Conservation (phyloP, 73 alveolate species). For the Uronychia binucleata region DNA sequence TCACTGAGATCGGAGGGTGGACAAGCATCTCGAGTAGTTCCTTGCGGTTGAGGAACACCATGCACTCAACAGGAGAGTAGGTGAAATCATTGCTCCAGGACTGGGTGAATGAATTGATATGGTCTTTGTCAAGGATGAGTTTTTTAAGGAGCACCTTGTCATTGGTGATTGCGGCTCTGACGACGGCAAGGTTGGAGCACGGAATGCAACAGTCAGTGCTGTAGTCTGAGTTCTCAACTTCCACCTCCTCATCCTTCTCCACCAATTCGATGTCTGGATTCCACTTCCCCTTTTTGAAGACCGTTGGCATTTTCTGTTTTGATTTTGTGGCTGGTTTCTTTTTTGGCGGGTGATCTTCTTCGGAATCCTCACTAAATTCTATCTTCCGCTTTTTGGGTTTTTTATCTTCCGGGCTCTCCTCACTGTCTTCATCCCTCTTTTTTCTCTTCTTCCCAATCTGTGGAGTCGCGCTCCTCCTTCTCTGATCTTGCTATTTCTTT, state of each 20-base stretch:
- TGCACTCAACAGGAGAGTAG: conserved; percentile 75
- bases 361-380: not conserved
- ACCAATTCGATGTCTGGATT: conserved; percentile 67
- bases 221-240: conserved; percentile 20
- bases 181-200: conserved; percentile 75
- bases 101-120: conserved; percentile 70
- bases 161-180: conserved; percentile 82
- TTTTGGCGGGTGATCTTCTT: too few relatives aligned
- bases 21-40: conserved; percentile 74
- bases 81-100: conserved; percentile 79
- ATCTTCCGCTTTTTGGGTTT: too few relatives aligned
- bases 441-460: conserved; percentile 25
- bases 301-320: conserved; percentile 68
- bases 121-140: conserved; percentile 61
- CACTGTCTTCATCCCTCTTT: not conserved
- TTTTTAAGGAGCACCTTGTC: conserved; percentile 64
- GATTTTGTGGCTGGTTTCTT: conserved; percentile 8
- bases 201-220: conserved; percentile 64
- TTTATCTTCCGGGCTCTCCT: not conserved
- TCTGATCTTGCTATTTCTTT: not conserved
- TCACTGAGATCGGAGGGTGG: conserved; percentile 52
- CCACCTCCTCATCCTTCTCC: conserved; percentile 52
- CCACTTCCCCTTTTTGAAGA: too few relatives aligned
- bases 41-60: conserved; percentile 70
- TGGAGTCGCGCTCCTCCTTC: conserved; percentile 4